Base-by-base conservation (phyloP, 441 rosid species). In the Gossypium gossypioides region DNA sequence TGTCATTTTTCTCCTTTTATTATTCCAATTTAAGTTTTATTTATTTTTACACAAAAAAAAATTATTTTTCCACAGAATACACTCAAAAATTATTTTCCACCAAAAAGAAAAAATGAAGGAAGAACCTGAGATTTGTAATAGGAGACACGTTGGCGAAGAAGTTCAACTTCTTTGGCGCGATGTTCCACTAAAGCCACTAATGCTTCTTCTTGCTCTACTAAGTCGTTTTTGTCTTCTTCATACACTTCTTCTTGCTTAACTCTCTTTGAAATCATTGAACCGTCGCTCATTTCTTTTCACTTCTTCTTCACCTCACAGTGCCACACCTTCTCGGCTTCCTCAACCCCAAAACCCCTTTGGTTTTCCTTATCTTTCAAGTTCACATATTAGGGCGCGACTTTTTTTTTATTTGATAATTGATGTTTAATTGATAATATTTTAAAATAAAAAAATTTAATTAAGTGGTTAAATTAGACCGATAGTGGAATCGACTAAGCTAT, bases 121-220 rank as follows among this genome's bases (percentile, higher is more conserved):
- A 46, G 15, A 61, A 91, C 97, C 97, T 89, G 94, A 81, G 88
- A 77, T 59, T 75, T 80, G 84, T 91, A 93, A 80, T 88, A 88
- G 72, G 88, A 29, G 40, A 93, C 74, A 62, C 91, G 94, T 16
- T 65, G 81, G 52, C 70, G 77, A 72, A 89, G 91, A 74, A 87
- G 90, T 24, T 91, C 81, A 67, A 89, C 89, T 82, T 91, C 93
- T 63, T 72, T 82, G 21, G 88, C 37, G 34, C 97, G 96, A 73
- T 93, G 96, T 3, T 87, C 93, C 72, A 88, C 84, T 75, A 91
- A 68, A 74, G 97, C 94, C 6, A 89, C 81, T 54, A 93, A 83
- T 34, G 87, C 88, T 76, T 86, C 89, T 74, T 89, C 93, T 71
- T 86, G 86, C 74, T 88, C 95, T 67, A 82, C 88, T 66, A 77